A percentile compares a stretch with the other conserved stretches of the same genome.
Conservation (phyloP, 768 basidiomycete genomes). For the Chalciporus sphaerocephalus region DNA sequence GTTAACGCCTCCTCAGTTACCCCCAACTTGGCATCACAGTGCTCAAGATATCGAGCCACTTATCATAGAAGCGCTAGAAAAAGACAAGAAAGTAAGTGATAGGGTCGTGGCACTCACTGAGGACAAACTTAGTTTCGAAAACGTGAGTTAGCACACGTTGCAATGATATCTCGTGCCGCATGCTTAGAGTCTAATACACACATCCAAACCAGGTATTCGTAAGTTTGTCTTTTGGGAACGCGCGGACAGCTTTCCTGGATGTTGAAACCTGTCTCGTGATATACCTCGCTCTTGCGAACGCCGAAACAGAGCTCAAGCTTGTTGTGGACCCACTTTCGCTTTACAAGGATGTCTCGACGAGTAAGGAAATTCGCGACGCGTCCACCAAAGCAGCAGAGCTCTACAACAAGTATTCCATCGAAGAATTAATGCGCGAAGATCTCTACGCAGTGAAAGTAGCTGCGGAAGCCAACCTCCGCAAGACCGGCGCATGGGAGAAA, state of each 20-base stretch:
- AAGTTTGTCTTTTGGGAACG: conserved; percentile 30
- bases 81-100: conserved; percentile 53
- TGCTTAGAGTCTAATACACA: background rate
- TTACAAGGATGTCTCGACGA: conserved; percentile 75
- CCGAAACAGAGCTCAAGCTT: conserved; percentile 51
- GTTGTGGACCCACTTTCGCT: conserved; percentile 60
- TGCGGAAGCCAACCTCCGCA: conserved; percentile 64
- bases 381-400: conserved; percentile 64
- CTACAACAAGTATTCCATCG: conserved; percentile 67
- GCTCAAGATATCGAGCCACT: conserved; percentile 54
- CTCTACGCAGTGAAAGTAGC: conserved; percentile 66
- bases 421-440: conserved; percentile 75
- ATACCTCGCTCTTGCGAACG: conserved; percentile 56
- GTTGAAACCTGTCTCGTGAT: conserved; percentile 15
- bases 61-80: conserved; percentile 55
- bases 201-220: conserved; percentile 59
- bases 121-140: conserved; percentile 59
- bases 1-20: conserved; percentile 58
- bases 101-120: conserved; percentile 53
- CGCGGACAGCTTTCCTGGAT: conserved; percentile 2
- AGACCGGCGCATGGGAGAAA: conserved; percentile 54
- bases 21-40: conserved; percentile 65
- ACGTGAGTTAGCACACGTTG: conserved; percentile 45
- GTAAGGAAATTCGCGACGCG: conserved; percentile 72
- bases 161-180: background rate